Percentiles rank a stretch among this genome's conserved stretches.
Evolutionary conservation across 2,329 filamentous ascomycete genomes (phyloP).

Genomic region (Chrysosporium queenslandicum): DNA sequence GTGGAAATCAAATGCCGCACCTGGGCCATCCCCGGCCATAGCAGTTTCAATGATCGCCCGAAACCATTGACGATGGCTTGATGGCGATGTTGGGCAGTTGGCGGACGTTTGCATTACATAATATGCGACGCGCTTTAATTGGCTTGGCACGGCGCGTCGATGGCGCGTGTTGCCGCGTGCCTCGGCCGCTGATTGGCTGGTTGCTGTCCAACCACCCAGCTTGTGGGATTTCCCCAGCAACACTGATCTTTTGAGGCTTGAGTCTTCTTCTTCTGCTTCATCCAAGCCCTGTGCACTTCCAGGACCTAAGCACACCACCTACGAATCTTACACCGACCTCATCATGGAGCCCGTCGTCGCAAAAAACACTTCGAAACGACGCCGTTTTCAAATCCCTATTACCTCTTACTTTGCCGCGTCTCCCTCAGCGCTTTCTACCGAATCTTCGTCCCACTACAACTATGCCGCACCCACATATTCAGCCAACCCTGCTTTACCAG

Average conservation of each 20-base stretch:
- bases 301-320: not conserved
- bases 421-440: conserved; percentile 8
- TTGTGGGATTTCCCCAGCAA: not conserved
- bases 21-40: too few species aligned
- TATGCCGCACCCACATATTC: conserved; percentile 33
- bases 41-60: too few species aligned
- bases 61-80: not conserved
- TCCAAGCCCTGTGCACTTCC: too few species aligned
- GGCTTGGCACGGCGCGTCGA: not conserved
- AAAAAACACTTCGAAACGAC: conserved; percentile 30
- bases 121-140: not conserved
- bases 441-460: conserved; percentile 29
- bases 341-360: conserved; percentile 15
- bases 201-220: not conserved
- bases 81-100: too few species aligned
- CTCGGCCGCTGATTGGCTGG: not conserved
- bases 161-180: conserved; percentile 1
- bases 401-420: conserved; percentile 31
- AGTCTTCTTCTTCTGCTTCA: not conserved
- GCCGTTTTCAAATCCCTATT: conserved; percentile 38
- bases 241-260: too few species aligned
- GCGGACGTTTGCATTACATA: not conserved
- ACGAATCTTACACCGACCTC: not conserved
- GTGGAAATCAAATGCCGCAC: too few species aligned
- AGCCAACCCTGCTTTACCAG: conserved; percentile 47